A percentile compares a stretch with the other conserved stretches of the same genome.
Conservation (phyloP, 768 basidiomycete species). For the Hericium alpestre region DNA sequence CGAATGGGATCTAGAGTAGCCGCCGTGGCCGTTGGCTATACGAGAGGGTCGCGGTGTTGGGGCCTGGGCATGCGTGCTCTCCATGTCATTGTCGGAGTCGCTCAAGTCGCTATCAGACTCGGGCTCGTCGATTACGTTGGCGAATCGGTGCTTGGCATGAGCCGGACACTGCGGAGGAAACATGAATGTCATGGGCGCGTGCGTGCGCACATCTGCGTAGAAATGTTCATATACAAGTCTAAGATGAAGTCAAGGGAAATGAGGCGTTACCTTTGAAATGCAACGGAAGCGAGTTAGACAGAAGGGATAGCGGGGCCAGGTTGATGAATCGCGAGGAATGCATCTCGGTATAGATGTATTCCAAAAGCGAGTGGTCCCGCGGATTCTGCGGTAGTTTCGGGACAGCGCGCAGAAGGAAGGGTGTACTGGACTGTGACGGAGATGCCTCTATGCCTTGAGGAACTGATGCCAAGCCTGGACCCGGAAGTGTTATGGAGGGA, state of each 20-base stretch:
- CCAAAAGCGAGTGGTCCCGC: constrained; percentile 55
- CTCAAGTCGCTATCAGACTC: background rate
- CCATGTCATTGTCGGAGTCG: background rate
- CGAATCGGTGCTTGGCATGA: background rate
- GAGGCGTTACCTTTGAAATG: constrained; percentile 48
- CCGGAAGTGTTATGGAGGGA: background rate
- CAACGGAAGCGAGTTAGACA: constrained; percentile 44
- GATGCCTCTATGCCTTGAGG: background rate
- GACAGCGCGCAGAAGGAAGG: background rate
- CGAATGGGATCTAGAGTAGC: background rate
- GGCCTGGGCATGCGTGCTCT: background rate
- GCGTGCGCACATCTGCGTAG: constrained; percentile 58
- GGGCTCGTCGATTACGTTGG: background rate
- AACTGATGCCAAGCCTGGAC: background rate
- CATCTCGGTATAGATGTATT: constrained; percentile 57
- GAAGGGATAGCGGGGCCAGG: constrained; percentile 46
- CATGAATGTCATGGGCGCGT: constrained; percentile 48
- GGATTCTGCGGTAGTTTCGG: constrained; percentile 31
- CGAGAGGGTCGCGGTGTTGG: background rate
- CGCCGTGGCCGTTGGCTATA: background rate
- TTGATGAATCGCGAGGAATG: constrained; percentile 63
- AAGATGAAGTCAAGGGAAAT: too few relatives aligned
- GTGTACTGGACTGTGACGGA: background rate
- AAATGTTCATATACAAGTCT: too few relatives aligned
- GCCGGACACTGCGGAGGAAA: constrained; percentile 37